phyloP scores from a whole-genome alignment of 2,329 filamentous ascomycete genomes.

The Ophiostoma sp. region DNA sequence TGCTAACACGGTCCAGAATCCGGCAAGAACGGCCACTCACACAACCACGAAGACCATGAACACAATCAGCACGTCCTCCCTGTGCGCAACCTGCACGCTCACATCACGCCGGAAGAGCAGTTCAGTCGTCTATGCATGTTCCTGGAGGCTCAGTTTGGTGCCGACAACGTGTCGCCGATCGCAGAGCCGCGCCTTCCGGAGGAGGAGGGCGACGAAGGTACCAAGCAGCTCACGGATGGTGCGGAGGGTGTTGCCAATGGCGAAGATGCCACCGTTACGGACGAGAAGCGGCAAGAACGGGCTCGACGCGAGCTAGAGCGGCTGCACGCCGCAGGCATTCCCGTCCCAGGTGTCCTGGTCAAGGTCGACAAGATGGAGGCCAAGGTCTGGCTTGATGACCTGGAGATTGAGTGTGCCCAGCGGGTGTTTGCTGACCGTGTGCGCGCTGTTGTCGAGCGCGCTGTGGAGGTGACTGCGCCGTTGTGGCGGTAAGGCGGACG shows the following conservation, averaged over 20 bases:
- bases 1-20: slow-evolving; percentile 50
- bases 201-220: slow-evolving; percentile 34
- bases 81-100: slow-evolving; percentile 69
- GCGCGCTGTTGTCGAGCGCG: slow-evolving; percentile 83
- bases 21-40: slow-evolving; percentile 52
- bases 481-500: slow-evolving; percentile 55
- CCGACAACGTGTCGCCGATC: slow-evolving; percentile 77
- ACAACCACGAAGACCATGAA: slow-evolving; percentile 46
- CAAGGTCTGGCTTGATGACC: slow-evolving; percentile 85
- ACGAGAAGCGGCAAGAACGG: slow-evolving; percentile 35
- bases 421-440: slow-evolving; percentile 80
- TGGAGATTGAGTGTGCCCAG: slow-evolving; percentile 85
- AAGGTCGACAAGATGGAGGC: slow-evolving; percentile 85
- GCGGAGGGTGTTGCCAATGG: slow-evolving; percentile 33
- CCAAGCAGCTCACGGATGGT: slow-evolving; percentile 34
- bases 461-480: slow-evolving; percentile 81
- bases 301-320: slow-evolving; percentile 70
- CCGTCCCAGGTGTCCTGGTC: slow-evolving; percentile 85
- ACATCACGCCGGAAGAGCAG: slow-evolving; percentile 70
- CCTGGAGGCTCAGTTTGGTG: slow-evolving; percentile 93
- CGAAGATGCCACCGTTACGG: slow-evolving; percentile 40
- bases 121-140: slow-evolving; percentile 90
- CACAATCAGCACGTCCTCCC: slow-evolving; percentile 45
- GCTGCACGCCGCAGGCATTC: slow-evolving; percentile 80
- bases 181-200: slow-evolving; percentile 59